These are phyloP conservation scores for Podaxis sp. DNA, from an alignment of 768 basidiomycete species.

Conservation along the genomic window DNA sequence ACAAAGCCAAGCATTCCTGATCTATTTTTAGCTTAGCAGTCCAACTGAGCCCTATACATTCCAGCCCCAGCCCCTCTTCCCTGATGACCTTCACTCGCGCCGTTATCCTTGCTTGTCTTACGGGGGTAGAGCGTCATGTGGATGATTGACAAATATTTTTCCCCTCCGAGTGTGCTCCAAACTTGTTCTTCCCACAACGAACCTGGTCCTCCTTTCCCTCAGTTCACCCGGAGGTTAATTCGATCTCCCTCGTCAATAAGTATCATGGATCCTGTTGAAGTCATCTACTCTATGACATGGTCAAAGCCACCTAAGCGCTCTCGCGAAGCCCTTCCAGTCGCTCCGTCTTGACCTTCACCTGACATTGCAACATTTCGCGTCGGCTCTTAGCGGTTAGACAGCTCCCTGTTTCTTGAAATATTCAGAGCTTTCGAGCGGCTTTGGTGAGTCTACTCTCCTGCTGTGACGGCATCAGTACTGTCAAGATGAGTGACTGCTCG, in stretches of 20 bases:
- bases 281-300: constrained; percentile 34
- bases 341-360: constrained; percentile 46
- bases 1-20: too few relatives aligned
- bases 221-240: too few relatives aligned
- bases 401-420: constrained; percentile 65
- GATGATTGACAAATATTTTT: too few relatives aligned
- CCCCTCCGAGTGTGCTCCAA: too few relatives aligned
- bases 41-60: too few relatives aligned
- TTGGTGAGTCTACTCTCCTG: not conserved
- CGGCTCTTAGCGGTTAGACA: constrained; percentile 58
- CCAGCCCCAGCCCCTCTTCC: too few relatives aligned
- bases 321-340: constrained; percentile 49
- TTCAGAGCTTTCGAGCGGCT: constrained; percentile 51
- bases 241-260: not conserved
- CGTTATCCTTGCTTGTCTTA: too few relatives aligned
- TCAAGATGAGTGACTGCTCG: not conserved
- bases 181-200: too few relatives aligned
- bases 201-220: too few relatives aligned
- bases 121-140: too few relatives aligned
- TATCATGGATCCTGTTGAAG: constrained; percentile 57
- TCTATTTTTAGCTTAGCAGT: too few relatives aligned
- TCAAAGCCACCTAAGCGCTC: not conserved
- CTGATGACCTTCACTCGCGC: too few relatives aligned
- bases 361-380: constrained; percentile 51
- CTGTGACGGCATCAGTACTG: not conserved